phyloP scores from a whole-genome alignment of 2,329 filamentous ascomycete genomes.

The Rhynchosporium agropyri region DNA sequence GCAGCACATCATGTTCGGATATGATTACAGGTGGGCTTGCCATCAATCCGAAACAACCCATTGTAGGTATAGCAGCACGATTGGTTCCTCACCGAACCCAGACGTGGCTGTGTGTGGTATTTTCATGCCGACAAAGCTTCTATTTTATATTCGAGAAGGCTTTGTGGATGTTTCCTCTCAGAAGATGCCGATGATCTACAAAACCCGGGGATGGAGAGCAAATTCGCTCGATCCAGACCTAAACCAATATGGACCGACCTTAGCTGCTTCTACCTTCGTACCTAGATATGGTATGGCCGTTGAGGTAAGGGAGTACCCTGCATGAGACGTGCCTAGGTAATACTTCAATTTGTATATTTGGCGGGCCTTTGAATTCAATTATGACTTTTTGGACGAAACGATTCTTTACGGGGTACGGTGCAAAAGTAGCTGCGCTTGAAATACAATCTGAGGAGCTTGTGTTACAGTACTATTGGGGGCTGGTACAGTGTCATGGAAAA shows the following conservation, averaged over 20 bases:
- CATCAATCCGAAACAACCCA: too few species aligned
- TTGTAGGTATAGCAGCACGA: not conserved
- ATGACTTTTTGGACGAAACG: too few species aligned
- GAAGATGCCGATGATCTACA: slow-evolving; percentile 26
- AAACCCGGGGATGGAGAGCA: slow-evolving; percentile 23
- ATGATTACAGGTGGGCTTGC: not conserved
- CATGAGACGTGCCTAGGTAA: not conserved
- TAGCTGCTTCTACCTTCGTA: slow-evolving; percentile 1
- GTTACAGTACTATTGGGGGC: not conserved
- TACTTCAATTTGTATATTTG: not conserved
- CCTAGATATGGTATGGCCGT: not conserved
- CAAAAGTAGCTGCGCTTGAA: not conserved
- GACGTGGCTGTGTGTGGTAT: slow-evolving; percentile 18
- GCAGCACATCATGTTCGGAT: not conserved
- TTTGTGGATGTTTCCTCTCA: slow-evolving; percentile 2
- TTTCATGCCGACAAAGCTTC: slow-evolving; percentile 17
- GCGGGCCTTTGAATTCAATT: not conserved
- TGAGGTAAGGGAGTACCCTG: not conserved
- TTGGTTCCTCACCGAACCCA: slow-evolving; percentile 18
- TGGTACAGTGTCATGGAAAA: slow-evolving; percentile 2
- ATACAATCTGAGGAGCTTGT: not conserved
- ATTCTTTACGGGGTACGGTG: not conserved
- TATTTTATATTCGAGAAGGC: not conserved
- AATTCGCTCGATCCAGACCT: not conserved
- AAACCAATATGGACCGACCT: not conserved